phyloP scores from a whole-genome alignment of 2,329 filamentous ascomycete genomes.

The Diplodia intermedia region DNA sequence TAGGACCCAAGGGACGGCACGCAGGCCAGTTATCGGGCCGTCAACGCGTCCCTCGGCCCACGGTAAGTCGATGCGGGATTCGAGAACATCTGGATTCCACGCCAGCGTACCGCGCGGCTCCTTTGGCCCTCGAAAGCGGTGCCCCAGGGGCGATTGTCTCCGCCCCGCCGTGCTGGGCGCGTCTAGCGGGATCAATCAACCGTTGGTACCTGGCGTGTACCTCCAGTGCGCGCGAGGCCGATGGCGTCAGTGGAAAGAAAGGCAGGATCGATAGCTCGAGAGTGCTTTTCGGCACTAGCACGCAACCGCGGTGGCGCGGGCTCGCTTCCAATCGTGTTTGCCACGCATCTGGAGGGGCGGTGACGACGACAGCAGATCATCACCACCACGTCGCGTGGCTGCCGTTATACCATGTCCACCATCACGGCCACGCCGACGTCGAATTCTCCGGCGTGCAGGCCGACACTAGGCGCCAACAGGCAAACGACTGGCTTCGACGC shows the following conservation, averaged over 20 bases:
- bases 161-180: background rate
- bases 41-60: no score
- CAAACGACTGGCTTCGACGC: constrained; percentile 1
- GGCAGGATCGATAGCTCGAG: background rate
- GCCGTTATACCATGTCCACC: background rate
- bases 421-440: background rate
- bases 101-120: no score
- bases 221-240: background rate
- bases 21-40: no score
- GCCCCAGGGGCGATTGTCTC: no score
- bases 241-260: background rate
- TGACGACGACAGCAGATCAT: no score
- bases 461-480: background rate
- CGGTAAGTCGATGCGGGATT: no score
- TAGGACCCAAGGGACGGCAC: no score
- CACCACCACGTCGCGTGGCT: no score
- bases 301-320: background rate
- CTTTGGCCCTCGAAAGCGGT: no score
- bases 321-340: background rate
- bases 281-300: background rate
- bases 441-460: background rate
- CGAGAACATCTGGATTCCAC: no score
- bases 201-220: background rate
- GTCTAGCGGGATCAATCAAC: background rate
- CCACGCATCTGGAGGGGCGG: no score